Evolutionary conservation across 805 yeast species (phyloP), one percentile per base, ranked within the genome.

Genomic region (Ogataea salicorniae): DNA sequence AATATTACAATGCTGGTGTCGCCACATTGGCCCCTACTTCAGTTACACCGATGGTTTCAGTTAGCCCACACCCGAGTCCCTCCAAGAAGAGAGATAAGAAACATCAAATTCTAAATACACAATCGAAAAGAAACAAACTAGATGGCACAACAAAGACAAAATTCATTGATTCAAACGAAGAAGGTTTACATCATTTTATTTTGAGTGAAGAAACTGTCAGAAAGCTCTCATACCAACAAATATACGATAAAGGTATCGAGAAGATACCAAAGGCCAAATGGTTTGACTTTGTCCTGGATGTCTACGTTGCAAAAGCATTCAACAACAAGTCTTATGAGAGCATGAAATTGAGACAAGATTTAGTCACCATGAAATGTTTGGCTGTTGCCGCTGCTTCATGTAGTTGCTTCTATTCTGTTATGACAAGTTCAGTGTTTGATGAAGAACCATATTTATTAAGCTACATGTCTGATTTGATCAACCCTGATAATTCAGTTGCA

Each of bases 251-350:
- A 48, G 90, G 86, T 4, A 60, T 70, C 51, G 76, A 71, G 35
- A 65, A 64, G 11, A 63, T 85, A 17, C 95, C 96, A 3, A 60
- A 73, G 34, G 81, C 81, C n/a, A 71, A 67, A 35, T 80, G 87
- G 81, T 73, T 74, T 48, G 81, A 79, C 34, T 87, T 83, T 56
- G 76, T 83, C 1, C 63, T 83, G 36, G 76, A 75, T 39, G 83
- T 84, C 0, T 68, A 81, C 6, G 71, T 78, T 31, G 87, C 90
- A 1, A 89, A 88, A 63, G 80, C 95, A 0, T 89, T 87, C 69
- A 78, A 77, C 58, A 59, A 54, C 39, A 74, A 72, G 39, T 68
- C 84, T 2, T 69, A 67, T 41, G 84, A 80, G 37, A 72, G 81
- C 42, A 64, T 81, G 39, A 66, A 70, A 36, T 59, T 83, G 47